phyloP scores from a whole-genome alignment of 2,329 filamentous ascomycete species.

The Aspergillus pseudotamarii region DNA sequence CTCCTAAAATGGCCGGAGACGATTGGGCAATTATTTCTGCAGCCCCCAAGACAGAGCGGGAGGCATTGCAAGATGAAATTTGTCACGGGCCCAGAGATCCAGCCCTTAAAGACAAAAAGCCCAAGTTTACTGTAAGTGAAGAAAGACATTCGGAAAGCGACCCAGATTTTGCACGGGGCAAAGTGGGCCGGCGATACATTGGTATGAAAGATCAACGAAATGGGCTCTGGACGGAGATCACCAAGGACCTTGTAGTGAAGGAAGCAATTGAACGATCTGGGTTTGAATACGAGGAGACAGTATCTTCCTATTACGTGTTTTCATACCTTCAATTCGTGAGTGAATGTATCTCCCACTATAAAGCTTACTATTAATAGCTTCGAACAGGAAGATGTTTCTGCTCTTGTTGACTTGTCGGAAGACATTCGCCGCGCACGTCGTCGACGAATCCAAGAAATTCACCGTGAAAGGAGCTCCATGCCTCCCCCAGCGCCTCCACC shows the following conservation, averaged over 20 bases:
- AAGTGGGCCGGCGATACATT: slow-evolving; percentile 49
- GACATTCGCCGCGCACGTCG: slow-evolving; percentile 71
- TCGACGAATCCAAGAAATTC: slow-evolving; percentile 61
- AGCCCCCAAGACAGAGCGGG: slow-evolving; percentile 73
- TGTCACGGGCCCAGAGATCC: slow-evolving; percentile 80
- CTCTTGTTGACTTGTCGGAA: slow-evolving; percentile 80
- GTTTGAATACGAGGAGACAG: slow-evolving; percentile 89
- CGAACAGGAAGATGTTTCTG: slow-evolving; percentile 80
- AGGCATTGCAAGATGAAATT: slow-evolving; percentile 73
- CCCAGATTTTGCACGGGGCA: slow-evolving; percentile 46
- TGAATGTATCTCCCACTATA: slow-evolving; percentile 26
- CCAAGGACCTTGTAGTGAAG: slow-evolving; percentile 83
- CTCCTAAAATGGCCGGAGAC: slow-evolving; percentile 54
- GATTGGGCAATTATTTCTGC: slow-evolving; percentile 84
- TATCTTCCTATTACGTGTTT: slow-evolving; percentile 88
- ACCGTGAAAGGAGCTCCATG: slow-evolving; percentile 46
- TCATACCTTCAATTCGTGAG: slow-evolving; percentile 86
- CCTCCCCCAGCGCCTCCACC: slow-evolving; percentile 19
- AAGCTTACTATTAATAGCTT: slow-evolving; percentile 1
- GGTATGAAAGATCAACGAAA: slow-evolving; percentile 45
- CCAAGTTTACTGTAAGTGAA: slow-evolving; percentile 72
- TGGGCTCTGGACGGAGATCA: slow-evolving; percentile 95
- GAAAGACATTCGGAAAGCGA: slow-evolving; percentile 60
- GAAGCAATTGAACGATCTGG: slow-evolving; percentile 84
- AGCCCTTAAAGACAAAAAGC: slow-evolving; percentile 73